Base-by-base conservation (phyloP, 2,329 filamentous ascomycete species). In the Aspergillus latus region DNA sequence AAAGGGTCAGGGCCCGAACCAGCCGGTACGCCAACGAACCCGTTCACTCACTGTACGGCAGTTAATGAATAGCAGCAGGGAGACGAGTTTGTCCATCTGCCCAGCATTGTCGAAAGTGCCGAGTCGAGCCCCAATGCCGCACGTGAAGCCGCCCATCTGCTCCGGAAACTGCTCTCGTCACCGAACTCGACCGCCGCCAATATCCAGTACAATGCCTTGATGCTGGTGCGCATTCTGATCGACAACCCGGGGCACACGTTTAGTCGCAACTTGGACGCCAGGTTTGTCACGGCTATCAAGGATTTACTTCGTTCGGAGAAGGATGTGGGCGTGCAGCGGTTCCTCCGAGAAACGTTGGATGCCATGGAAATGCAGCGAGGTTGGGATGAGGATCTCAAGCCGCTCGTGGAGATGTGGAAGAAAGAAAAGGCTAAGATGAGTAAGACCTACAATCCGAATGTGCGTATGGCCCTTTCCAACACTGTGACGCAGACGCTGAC, bases 121-220 rank as follows among this genome's bases (percentile, higher is more conserved):
- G 94, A 97, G 73, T 96, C 92, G 29, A 96, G 90, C 46, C 93
- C 94, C 7, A 79, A 81, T 46, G 94, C 94, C 5, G 92, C 93
- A 26, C 85, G 87, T 62, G 89, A 92, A 66, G 90, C 90, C 65
- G 91, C 92, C 49, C 79, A 84, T 62, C 80, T 88, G 62, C 90
- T 97, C 69, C 88, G 90, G 71, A 92, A 90, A 72, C 93, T 88
- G 72, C 79, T 99, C 58, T 82, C 85, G 65, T 88, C 86, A 63
- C 88, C 92, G 45, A 54, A 58, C 42, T 86, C 90, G 74, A 80
- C 75, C 62, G 70, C 70, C 34, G 75, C 80, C 45, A 86, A 89
- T 66, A 86, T 87, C 64, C 93, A 97, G 74, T 97, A 97, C 81
- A 97, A 97, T 76, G 88, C 91, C 60, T 86, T 97, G 68, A 97